Evolutionary conservation across 164 flowering plant species (phyloP).

Genomic region (Nymphaea colorata): DNA sequence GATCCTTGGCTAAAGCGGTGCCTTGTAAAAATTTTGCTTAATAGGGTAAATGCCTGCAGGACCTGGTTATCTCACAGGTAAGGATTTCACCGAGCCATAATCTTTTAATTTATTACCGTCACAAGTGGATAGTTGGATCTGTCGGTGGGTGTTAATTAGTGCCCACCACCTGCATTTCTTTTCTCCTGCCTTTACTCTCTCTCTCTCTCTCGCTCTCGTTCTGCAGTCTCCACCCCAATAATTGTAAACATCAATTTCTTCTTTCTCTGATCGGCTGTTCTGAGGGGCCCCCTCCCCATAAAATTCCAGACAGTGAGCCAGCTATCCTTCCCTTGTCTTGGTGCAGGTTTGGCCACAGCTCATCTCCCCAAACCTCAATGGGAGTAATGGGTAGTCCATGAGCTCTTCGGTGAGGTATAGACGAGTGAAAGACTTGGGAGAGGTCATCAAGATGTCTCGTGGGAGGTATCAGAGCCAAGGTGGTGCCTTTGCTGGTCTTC

Average conservation of each 20-base stretch:
- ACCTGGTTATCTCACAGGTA: not conserved
- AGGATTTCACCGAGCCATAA: not conserved
- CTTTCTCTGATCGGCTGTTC: not conserved
- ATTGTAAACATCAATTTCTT: not conserved
- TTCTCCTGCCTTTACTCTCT: too few species aligned
- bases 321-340: not conserved
- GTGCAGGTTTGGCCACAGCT: not conserved
- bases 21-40: too few species aligned
- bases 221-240: not conserved
- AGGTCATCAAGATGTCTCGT: constrained; percentile 1
- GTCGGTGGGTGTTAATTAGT: too few species aligned
- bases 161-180: too few species aligned
- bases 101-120: not conserved
- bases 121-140: too few species aligned
- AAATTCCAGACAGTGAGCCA: not conserved
- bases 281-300: not conserved
- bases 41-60: too few species aligned
- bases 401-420: constrained; percentile 2
- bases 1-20: too few species aligned
- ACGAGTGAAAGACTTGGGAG: not conserved
- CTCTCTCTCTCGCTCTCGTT: too few species aligned
- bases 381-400: constrained; percentile 2
- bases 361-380: not conserved
- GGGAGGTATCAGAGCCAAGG: constrained; percentile 3
- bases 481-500: constrained; percentile 34